A percentile compares a stretch with the other conserved stretches of the same genome.
Evolutionary conservation across 2,329 filamentous ascomycete species (phyloP).

Genomic region (Curvularia sp.): DNA sequence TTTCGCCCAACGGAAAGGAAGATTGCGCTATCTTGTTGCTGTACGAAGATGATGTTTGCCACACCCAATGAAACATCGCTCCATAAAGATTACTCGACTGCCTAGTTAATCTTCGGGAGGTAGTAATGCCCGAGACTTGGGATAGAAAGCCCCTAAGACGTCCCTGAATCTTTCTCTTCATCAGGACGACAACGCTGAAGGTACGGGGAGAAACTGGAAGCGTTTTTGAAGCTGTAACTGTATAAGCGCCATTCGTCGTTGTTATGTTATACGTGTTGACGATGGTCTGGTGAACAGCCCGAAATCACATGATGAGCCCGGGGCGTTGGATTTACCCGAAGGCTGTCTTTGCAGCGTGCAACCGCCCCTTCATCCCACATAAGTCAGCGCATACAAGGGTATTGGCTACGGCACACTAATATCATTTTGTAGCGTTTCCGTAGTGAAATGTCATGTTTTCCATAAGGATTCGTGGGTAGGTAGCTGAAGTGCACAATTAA

Average conservation of each 20-base stretch:
- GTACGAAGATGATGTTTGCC: constrained; percentile 52
- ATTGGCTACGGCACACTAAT: background rate
- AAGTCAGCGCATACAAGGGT: background rate
- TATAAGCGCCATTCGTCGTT: background rate
- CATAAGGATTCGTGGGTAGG: background rate
- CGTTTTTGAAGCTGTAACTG: too few species aligned
- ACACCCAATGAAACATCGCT: constrained; percentile 49
- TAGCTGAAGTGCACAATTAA: background rate
- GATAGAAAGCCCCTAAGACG: too few species aligned
- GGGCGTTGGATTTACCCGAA: constrained; percentile 15
- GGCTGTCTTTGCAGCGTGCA: background rate
- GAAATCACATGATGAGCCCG: constrained; percentile 6
- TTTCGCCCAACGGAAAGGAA: constrained; percentile 57
- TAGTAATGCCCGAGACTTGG: constrained; percentile 9
- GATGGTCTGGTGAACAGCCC: too few species aligned
- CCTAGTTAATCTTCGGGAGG: constrained; percentile 5
- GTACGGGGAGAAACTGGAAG: background rate
- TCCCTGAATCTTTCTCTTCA: background rate
- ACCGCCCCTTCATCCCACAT: background rate
- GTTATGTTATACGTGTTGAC: background rate
- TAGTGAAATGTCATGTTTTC: background rate
- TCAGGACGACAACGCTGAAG: background rate
- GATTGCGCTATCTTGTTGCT: constrained; percentile 57
- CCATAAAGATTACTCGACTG: constrained; percentile 4
- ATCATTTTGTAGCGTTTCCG: background rate